These are phyloP conservation scores for Pestalotiopsis sp. DNA, from an alignment of 2,329 filamentous ascomycete genomes.

Conservation along the genomic window DNA sequence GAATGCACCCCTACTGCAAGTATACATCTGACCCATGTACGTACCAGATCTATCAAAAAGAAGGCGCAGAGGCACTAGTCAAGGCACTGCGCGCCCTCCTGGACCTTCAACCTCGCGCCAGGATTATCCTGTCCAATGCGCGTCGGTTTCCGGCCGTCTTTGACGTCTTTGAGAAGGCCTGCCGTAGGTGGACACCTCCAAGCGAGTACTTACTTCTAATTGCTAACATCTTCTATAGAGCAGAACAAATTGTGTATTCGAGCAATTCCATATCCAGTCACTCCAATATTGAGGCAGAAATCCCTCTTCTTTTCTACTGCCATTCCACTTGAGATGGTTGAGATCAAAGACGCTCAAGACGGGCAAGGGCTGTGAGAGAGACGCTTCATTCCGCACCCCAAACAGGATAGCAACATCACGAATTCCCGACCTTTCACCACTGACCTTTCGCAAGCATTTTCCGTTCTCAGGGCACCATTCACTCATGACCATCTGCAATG, in stretches of 20 bases:
- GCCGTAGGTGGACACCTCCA: background rate
- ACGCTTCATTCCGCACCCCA: background rate
- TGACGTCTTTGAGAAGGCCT: conserved; percentile 50
- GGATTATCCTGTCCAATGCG: conserved; percentile 70
- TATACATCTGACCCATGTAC: background rate
- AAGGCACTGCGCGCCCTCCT: conserved; percentile 67
- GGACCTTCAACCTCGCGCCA: conserved; percentile 53
- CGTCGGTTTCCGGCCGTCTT: conserved; percentile 73
- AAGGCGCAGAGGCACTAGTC: conserved; percentile 64
- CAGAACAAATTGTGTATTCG: background rate
- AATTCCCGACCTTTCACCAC: background rate
- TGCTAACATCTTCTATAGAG: background rate
- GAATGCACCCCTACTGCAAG: background rate
- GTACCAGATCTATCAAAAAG: conserved; percentile 65
- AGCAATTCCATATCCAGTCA: background rate
- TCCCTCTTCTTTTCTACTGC: conserved; percentile 9
- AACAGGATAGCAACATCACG: background rate
- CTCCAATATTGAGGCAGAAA: background rate
- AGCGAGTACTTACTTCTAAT: background rate
- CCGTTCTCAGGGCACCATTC: too few species aligned
- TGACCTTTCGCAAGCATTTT: too few species aligned
- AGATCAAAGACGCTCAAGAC: background rate
- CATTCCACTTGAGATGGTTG: conserved; percentile 7
- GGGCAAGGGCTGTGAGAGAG: background rate
- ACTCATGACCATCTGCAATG: too few species aligned